Conservation (phyloP, 176 grass and related monocot species). For the Aechmea fasciata region DNA sequence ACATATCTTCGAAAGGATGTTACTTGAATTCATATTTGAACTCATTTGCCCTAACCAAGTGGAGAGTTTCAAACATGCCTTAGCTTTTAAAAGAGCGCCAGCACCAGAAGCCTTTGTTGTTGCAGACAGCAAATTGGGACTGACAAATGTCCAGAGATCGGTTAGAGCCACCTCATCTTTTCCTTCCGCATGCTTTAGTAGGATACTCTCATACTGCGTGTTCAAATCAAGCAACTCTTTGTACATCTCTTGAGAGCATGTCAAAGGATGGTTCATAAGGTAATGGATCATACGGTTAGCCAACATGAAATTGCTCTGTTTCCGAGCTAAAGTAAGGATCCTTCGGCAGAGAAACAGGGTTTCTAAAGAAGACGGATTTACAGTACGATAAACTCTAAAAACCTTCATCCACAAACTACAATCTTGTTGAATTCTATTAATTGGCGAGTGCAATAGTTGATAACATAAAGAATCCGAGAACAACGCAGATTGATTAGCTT, state of each 20-base stretch:
- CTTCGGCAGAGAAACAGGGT: constrained; percentile 75
- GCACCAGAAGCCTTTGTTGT: constrained; percentile 30
- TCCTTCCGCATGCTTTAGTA: constrained; percentile 70
- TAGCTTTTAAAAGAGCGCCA: constrained; percentile 52
- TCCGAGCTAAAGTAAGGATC: constrained; percentile 70
- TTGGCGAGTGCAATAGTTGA: constrained; percentile 44
- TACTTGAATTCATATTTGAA: constrained; percentile 33
- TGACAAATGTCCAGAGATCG: constrained; percentile 74
- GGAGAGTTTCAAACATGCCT: constrained; percentile 91
- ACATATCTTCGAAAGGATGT: constrained; percentile 42
- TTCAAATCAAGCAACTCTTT: constrained; percentile 64
- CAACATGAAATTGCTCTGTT: constrained; percentile 82
- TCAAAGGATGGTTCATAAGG: constrained; percentile 51
- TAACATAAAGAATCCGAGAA: constrained; percentile 44
- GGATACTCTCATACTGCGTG: constrained; percentile 68
- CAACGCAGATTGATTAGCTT: constrained; percentile 33
- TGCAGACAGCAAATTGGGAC: constrained; percentile 38
- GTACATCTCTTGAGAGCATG: constrained; percentile 33
- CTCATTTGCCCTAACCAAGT: constrained; percentile 61
- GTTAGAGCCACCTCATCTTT: constrained; percentile 55
- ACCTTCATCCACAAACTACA: constrained; percentile 88
- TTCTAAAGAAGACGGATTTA: constrained; percentile 51
- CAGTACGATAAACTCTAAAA: constrained; percentile 63
- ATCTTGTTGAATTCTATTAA: constrained; percentile 58
- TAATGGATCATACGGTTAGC: constrained; percentile 72